A percentile compares a stretch with the other conserved stretches of the same genome.
Evolutionary conservation across 139 green algal species (phyloP).

Genomic region (Ettlia oleoabundans): DNA sequence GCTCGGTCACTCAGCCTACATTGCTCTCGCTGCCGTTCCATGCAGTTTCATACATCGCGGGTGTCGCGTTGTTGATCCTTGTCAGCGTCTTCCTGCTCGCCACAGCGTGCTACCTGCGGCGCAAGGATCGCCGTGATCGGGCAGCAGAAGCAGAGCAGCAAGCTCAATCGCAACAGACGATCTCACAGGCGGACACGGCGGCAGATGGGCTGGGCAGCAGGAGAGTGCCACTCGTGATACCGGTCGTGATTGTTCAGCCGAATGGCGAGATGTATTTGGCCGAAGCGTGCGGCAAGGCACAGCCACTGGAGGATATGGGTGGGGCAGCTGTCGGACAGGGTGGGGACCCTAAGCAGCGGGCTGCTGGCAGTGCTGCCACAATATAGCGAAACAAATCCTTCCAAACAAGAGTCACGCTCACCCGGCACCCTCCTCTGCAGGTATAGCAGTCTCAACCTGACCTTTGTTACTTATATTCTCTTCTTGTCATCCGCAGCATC

Average conservation of each 20-base stretch:
- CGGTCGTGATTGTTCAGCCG: conserved; percentile 13
- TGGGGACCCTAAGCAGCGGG: background rate
- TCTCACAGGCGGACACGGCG: background rate
- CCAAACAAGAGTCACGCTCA: no score
- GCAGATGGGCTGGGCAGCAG: background rate
- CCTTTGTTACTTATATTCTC: no score
- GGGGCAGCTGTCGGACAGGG: background rate
- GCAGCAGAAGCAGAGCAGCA: background rate
- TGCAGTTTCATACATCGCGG: background rate
- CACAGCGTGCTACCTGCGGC: background rate
- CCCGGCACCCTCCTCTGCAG: no score
- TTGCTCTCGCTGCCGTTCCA: background rate
- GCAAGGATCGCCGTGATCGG: conserved; percentile 5
- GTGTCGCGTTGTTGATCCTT: background rate
- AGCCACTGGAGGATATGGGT: background rate
- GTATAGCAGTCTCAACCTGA: no score
- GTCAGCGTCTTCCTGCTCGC: background rate
- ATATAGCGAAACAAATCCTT: no score
- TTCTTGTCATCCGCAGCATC: no score
- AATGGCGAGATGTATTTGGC: background rate
- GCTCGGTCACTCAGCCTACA: background rate
- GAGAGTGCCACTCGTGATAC: background rate
- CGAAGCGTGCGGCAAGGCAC: conserved; percentile 4
- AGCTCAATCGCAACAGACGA: background rate
- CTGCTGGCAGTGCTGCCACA: no score